Percentiles rank a stretch among this genome's conserved stretches.
Evolutionary conservation across 192 early-diverging fungal species (phyloP).

Genomic region (Ramicandelaber brevisporus): DNA sequence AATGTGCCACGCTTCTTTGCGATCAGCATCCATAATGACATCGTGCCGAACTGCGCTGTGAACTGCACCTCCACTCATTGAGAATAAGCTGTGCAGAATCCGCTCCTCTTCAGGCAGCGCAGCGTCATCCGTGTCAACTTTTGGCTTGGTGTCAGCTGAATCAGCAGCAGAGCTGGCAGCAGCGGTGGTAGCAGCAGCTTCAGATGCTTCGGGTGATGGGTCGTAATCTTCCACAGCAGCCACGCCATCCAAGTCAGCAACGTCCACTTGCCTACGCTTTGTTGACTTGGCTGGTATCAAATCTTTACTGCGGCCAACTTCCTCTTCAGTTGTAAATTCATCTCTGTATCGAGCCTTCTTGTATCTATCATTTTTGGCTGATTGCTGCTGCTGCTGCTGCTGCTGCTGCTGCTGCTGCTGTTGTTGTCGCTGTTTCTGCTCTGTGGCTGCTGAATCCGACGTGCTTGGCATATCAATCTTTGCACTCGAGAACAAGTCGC

Average conservation of each 20-base stretch:
- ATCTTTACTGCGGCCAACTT: constrained; percentile 1
- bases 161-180: constrained; percentile 1
- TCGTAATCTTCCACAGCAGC: constrained; percentile 1
- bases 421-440: no score
- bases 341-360: constrained; percentile 5
- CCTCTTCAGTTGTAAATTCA: constrained; percentile 1
- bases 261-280: constrained; percentile 4
- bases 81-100: constrained; percentile 57
- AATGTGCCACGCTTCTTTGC: constrained; percentile 31
- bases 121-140: constrained; percentile 1
- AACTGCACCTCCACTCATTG: constrained; percentile 57
- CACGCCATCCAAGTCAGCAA: constrained; percentile 4
- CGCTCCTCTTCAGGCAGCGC: constrained; percentile 25
- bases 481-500: constrained; percentile 49
- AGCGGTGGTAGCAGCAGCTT: constrained; percentile 1
- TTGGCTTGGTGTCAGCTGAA: constrained; percentile 2
- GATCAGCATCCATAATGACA: constrained; percentile 46
- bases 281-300: constrained; percentile 1
- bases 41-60: constrained; percentile 85
- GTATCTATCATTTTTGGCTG: no score
- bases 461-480: no score
- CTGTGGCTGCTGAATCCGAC: no score
- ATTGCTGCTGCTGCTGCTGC: no score
- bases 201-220: constrained; percentile 1
- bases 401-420: no score